These are phyloP conservation scores for Paecilomyces dactylethromorphus DNA, from an alignment of 2,329 filamentous ascomycete genomes.

Conservation along the genomic window DNA sequence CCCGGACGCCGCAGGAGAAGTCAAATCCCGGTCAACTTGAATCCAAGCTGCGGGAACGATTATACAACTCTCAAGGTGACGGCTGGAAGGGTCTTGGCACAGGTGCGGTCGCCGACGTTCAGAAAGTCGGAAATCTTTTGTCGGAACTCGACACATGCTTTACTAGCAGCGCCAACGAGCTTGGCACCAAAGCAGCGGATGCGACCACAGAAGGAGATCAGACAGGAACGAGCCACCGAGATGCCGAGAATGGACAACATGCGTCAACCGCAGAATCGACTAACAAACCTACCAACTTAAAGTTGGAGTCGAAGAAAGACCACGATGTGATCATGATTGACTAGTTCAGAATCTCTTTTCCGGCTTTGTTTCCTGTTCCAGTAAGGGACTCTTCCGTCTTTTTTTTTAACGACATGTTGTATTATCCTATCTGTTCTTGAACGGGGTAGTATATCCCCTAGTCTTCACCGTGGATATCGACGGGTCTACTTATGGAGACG, in stretches of 20 bases:
- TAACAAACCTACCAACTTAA: constrained; percentile 2
- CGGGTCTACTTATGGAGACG: not conserved
- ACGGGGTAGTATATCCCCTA: not conserved
- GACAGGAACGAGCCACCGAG: not conserved
- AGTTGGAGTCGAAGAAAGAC: not conserved
- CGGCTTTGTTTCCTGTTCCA: not conserved
- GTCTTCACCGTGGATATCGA: not conserved
- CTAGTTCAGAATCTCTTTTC: constrained; percentile 9
- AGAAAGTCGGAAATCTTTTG: constrained; percentile 27
- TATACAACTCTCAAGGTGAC: constrained; percentile 30
- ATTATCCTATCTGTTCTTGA: not conserved
- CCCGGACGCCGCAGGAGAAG: constrained; percentile 10
- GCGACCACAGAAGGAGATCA: not conserved
- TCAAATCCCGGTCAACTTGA: constrained; percentile 14
- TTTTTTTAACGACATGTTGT: not conserved
- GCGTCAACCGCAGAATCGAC: not conserved
- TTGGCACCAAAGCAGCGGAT: not conserved
- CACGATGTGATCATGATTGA: constrained; percentile 33
- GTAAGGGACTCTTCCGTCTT: not conserved
- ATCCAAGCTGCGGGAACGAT: constrained; percentile 19
- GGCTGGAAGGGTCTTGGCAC: constrained; percentile 35
- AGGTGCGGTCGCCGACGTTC: constrained; percentile 27
- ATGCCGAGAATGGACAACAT: not conserved
- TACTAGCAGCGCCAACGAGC: constrained; percentile 2
- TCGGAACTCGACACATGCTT: constrained; percentile 24